Evolutionary conservation across 106 monocot genomes (phyloP).

Genomic region (Vanilla planifolia): DNA sequence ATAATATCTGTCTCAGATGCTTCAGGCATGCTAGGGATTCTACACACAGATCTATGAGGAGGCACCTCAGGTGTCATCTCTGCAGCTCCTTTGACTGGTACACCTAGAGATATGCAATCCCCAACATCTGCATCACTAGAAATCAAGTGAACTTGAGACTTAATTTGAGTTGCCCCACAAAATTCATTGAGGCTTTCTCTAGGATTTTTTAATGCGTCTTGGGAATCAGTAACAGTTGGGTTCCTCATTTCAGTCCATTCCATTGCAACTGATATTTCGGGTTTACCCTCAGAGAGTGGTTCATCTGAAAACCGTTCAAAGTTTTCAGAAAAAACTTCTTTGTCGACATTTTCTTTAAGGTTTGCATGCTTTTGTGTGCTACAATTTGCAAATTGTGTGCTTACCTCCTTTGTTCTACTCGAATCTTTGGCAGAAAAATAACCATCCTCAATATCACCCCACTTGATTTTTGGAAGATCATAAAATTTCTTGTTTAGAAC

Average conservation of each 20-base stretch:
- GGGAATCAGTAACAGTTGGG: neutral
- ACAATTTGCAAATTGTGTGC: conserved; percentile 7
- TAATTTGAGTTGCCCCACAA: conserved; percentile 1
- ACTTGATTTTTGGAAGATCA: conserved; percentile 40
- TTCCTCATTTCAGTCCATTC: conserved; percentile 14
- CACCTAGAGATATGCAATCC: neutral
- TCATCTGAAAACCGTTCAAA: conserved; percentile 27
- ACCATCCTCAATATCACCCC: conserved; percentile 61
- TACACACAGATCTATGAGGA: conserved; percentile 14
- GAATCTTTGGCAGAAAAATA: conserved; percentile 17
- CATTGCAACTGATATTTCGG: conserved; percentile 17
- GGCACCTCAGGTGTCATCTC: neutral
- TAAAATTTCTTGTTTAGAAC: conserved; percentile 11
- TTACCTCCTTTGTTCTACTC: conserved; percentile 3
- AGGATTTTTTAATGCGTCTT: conserved; percentile 16
- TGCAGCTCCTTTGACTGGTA: conserved; percentile 9
- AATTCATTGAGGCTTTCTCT: conserved; percentile 8
- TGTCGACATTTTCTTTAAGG: conserved; percentile 1
- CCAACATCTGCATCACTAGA: neutral
- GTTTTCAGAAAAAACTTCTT: conserved; percentile 11
- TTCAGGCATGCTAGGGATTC: conserved; percentile 10
- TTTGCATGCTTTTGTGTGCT: conserved; percentile 6
- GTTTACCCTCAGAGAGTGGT: conserved; percentile 17
- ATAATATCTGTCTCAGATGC: conserved; percentile 6
- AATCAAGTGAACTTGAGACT: conserved; percentile 9